A percentile compares a stretch with the other conserved stretches of the same genome.
Conservation (phyloP, 495 filamentous ascomycete genomes). For the Tuber magnatum region DNA sequence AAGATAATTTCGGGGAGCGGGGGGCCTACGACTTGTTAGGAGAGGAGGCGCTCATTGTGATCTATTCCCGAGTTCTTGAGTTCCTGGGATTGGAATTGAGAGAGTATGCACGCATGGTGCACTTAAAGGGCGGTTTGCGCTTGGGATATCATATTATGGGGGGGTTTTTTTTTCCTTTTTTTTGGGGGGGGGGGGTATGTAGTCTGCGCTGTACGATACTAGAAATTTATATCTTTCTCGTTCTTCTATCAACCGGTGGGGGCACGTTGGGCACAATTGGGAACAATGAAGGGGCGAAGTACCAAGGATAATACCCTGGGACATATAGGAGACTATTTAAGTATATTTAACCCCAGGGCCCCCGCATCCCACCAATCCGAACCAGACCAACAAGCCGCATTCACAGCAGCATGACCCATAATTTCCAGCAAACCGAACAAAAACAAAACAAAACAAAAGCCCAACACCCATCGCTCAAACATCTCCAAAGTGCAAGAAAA, state of each 20-base stretch:
- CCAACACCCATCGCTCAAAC: not conserved
- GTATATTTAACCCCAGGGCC: not conserved
- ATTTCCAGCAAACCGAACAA: not conserved
- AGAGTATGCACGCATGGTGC: not conserved
- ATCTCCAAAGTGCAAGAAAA: not conserved
- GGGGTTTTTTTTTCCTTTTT: not conserved
- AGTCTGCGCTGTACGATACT: not conserved
- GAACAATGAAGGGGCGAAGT: not conserved
- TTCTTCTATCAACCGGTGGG: not conserved
- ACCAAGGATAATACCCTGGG: not conserved
- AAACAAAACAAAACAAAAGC: not conserved
- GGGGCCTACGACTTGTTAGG: constrained; percentile 35
- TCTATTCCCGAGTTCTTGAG: constrained; percentile 10
- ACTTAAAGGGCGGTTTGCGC: not conserved
- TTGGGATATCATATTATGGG: not conserved
- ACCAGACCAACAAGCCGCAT: not conserved
- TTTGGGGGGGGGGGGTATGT: not conserved
- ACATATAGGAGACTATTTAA: not conserved
- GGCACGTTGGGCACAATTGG: not conserved
- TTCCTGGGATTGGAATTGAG: constrained; percentile 3
- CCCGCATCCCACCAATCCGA: not conserved
- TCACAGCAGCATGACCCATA: not conserved
- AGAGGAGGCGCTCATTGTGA: not conserved
- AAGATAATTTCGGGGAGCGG: constrained; percentile 53
- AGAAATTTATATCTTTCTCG: not conserved